Base-by-base conservation (phyloP, 352 stramenopile species). In the Phytophthora agathidicida region DNA sequence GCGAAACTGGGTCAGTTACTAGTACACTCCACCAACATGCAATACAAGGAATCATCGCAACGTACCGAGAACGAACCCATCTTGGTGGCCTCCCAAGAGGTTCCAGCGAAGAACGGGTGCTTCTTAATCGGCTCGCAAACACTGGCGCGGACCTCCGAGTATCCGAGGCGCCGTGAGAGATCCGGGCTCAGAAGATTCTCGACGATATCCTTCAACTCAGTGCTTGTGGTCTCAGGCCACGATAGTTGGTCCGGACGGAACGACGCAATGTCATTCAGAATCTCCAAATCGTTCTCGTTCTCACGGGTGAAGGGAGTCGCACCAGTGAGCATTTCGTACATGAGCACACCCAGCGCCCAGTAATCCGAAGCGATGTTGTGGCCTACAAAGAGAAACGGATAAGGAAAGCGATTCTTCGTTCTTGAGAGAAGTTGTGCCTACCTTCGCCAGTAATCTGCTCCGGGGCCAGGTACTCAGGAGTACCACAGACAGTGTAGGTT, bases 261-360 rank as follows among this genome's bases (percentile, higher is more conserved):
- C 14, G 81, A 85, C 14, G 83, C 71, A 43, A 96, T 96, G 43
- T 85, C 67, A 67, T 95, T 95, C 58, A 96, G 77, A 54, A 96
- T 94, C 42, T 95, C 88, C 37, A 93, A 75, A 38, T 96, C 87
- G 35, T 93, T 87, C 36, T 91, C 80, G 39, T 88, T 88, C 54
- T 93, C 81, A 14, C 73, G 68, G 7, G 80, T 84, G 47, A 98
- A 98, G 3, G 94, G 93, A 2, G 93, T 97, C 16, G 84, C 72
- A 3, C 91, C 92, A 31, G 82, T 88, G 1, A 98, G 65, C 23
- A 98, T 78, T 69, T 98, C 94, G 73, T 97, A 98, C 71, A 98
- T 92, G 49, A 98, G 82, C 50, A 96, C 92, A 19, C 94, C 94
- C 27, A 98, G 79, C 9, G 92, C 85, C 94, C 94, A 98, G 67